Base-by-base conservation (phyloP, 2,329 filamentous ascomycete species). In the Chaetomiaceae sp. region DNA sequence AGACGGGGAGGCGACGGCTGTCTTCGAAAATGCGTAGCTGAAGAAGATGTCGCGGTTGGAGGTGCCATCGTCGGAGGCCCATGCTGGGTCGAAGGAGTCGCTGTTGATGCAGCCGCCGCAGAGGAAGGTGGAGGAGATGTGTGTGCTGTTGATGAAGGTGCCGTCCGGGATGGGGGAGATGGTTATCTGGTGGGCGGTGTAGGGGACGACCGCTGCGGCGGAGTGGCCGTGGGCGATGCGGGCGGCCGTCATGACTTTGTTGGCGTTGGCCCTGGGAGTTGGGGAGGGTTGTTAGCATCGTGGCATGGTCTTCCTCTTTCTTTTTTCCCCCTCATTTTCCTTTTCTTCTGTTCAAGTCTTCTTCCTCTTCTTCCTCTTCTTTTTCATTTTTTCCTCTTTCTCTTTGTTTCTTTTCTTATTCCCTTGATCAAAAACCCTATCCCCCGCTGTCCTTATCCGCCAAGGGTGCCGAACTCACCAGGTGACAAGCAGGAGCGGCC, bases 71-170 rank as follows among this genome's bases (percentile, higher is more conserved):
- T 57, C 58, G 20, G 55, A 59, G 17, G 65, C 56, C 31, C 63
- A 53, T 9, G 63, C 60, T 33, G 66, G 64, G 39, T 64, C 61
- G 27, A 61, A 59, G 1, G 64, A 59, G 51, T 68, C 66, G 4
- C 58, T 58, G 9, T 61, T 65, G 47, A 71, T 63, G 58, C 72
- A 75, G 42, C 66, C 65, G 46, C 64, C 63, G 65, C 76, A 79
- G 38, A 78, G 66, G 65, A 78, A 79, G 9, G 76, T 79, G 59
- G 73, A 75, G 6, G 69, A 71, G 64, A 72, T 72, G 62, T 76
- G 71, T 2, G 75, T 78, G 47, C 61, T 65, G 65, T 78, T 79
- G 54, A 74, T 62, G 52, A 72, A 75, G 14, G 73, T 77, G 7
- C 74, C 74, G 15, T 71, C 71, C 17, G 71, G 62, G 57, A 77